These are phyloP conservation scores for Marasmius oreades DNA, from an alignment of 1,284 basidiomycete genomes.

Conservation along the genomic window DNA sequence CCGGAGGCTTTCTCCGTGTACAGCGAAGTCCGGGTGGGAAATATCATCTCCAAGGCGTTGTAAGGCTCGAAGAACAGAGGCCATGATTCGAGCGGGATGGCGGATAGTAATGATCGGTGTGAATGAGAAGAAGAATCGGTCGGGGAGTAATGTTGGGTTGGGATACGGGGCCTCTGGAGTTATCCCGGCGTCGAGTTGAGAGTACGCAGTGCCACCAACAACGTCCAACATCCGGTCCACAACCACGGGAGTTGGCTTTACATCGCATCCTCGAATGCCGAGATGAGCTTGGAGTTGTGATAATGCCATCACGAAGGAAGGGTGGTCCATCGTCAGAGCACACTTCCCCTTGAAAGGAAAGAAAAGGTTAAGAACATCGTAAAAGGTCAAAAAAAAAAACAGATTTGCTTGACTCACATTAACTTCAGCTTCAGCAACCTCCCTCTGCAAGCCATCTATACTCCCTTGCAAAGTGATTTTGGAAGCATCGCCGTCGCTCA, in stretches of 20 bases:
- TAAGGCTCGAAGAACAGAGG: constrained; percentile 5
- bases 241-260: background rate
- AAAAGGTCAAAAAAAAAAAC: too few species aligned
- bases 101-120: constrained; percentile 8
- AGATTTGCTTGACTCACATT: background rate
- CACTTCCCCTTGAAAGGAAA: background rate
- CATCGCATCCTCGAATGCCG: background rate
- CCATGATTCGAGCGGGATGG: constrained; percentile 4
- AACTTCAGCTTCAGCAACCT: background rate
- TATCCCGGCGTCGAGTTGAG: too few species aligned
- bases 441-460: background rate
- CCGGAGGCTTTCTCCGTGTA: background rate
- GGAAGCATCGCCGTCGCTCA: background rate
- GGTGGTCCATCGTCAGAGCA: background rate
- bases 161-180: background rate
- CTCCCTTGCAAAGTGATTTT: background rate
- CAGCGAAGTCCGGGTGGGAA: constrained; percentile 3
- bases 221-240: background rate
- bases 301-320: background rate
- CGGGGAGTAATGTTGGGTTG: constrained; percentile 8
- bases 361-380: background rate
- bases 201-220: background rate
- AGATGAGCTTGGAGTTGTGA: background rate
- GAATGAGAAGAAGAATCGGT: constrained; percentile 2
- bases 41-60: background rate